Evolutionary conservation across 2,329 filamentous ascomycete species (phyloP).

Genomic region (Ceratocystis diversiconidia): DNA sequence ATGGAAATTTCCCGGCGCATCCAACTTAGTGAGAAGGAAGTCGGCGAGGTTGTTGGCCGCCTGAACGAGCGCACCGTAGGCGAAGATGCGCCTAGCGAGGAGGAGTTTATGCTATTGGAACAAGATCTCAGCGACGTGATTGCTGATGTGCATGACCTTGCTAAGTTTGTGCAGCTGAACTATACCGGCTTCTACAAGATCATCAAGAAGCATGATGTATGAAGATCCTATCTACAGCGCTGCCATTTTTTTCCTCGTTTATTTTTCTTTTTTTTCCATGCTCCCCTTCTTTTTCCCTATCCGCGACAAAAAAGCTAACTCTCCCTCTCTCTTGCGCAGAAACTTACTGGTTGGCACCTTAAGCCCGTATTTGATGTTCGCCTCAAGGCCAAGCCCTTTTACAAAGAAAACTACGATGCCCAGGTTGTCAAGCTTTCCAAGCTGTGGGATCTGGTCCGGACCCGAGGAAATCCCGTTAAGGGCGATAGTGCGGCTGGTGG

Average conservation of each 20-base stretch:
- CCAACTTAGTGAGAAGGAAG: slow-evolving; percentile 73
- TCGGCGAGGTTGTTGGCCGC: slow-evolving; percentile 69
- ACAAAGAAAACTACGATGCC: slow-evolving; percentile 96
- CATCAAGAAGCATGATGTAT: slow-evolving; percentile 96
- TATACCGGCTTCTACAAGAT: slow-evolving; percentile 99
- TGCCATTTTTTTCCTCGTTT: neutral
- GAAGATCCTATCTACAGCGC: slow-evolving; percentile 23
- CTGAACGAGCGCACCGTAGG: slow-evolving; percentile 48
- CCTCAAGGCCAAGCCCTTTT: slow-evolving; percentile 92
- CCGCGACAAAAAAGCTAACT: slow-evolving; percentile 19
- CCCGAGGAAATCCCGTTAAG: slow-evolving; percentile 78
- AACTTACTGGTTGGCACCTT: slow-evolving; percentile 86
- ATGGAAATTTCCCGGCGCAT: slow-evolving; percentile 91
- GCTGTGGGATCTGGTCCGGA: slow-evolving; percentile 88
- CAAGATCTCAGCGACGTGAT: slow-evolving; percentile 96
- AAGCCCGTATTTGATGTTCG: slow-evolving; percentile 91
- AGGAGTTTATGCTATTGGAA: slow-evolving; percentile 87
- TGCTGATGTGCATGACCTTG: slow-evolving; percentile 91
- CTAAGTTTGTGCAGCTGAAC: slow-evolving; percentile 96
- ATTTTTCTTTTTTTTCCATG: neutral
- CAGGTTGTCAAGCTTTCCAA: slow-evolving; percentile 90
- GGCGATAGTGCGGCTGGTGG: slow-evolving; percentile 87
- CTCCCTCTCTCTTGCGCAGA: slow-evolving; percentile 37
- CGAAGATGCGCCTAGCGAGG: slow-evolving; percentile 54
- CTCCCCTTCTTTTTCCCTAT: neutral